Conservation (phyloP, 2,329 filamentous ascomycete genomes). For the Zymoseptoria passerinii region DNA sequence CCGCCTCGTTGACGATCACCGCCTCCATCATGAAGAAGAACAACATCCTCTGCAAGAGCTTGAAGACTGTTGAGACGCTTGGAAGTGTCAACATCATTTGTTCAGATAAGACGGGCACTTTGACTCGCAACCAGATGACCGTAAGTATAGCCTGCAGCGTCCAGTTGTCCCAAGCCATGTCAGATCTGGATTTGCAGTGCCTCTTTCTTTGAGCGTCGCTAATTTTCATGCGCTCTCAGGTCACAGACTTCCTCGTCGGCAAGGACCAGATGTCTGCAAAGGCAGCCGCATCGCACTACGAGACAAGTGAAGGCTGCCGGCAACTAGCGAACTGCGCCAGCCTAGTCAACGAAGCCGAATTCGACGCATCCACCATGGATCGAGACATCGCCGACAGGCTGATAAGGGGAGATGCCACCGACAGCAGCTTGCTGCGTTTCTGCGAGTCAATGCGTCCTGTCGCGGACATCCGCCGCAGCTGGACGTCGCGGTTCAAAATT, state of each 20-base stretch:
- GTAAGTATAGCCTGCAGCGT: background rate
- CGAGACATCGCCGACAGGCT: constrained; percentile 53
- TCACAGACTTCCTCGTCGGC: constrained; percentile 59
- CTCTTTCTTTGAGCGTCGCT: background rate
- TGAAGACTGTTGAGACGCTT: constrained; percentile 70
- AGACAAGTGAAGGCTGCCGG: constrained; percentile 35
- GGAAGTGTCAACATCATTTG: constrained; percentile 66
- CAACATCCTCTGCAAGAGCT: constrained; percentile 69
- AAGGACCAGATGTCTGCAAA: constrained; percentile 41
- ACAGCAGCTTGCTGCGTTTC: constrained; percentile 65
- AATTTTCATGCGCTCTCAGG: constrained; percentile 22
- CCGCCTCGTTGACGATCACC: constrained; percentile 61
- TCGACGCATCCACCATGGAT: constrained; percentile 57
- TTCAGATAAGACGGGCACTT: constrained; percentile 68
- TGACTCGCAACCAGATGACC: constrained; percentile 40
- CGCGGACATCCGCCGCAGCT: constrained; percentile 51
- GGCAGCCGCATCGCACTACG: constrained; percentile 40
- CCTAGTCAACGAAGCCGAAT: constrained; percentile 68
- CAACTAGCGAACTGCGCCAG: constrained; percentile 55
- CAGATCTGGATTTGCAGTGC: background rate
- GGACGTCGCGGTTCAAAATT: constrained; percentile 59
- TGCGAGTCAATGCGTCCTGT: constrained; percentile 58
- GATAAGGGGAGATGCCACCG: constrained; percentile 68
- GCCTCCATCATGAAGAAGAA: constrained; percentile 70
- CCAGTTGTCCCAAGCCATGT: background rate